Base-by-base conservation (phyloP, 2,329 filamentous ascomycete species). In the Claviceps africana region DNA sequence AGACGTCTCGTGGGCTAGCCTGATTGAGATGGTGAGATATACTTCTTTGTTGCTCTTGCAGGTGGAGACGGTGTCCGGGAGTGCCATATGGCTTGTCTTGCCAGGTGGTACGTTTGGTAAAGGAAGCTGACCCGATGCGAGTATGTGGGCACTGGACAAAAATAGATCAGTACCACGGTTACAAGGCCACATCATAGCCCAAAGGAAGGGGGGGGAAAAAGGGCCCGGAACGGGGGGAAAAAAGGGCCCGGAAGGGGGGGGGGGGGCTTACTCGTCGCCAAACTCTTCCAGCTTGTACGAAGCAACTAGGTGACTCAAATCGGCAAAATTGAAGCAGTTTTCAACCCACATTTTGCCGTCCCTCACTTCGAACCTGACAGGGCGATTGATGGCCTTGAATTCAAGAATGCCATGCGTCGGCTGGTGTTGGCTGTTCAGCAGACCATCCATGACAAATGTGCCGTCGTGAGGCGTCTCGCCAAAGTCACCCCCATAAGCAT, bases 401-500 rank as follows among this genome's bases (percentile, higher is more conserved):
- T 83, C 79, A 2, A 68, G 58, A 49, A 83, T 58, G 0, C 79
- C 79, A 1, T 77, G 78, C 0, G 73, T 78, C 0, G 80, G 75
- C 13, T 70, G 67, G 58, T 83, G 80, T 17, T 70, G 66, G 48
- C 73, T 76, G 57, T 70, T 70, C 28, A 75, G 66, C 4, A 83
- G 60, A 0, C 80, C 80, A 57, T 82, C 80, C 74, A 82, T 79
- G 54, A 82, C 77, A 56, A 83, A 83, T 0, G 74, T 77, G 2
- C 71, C 71, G 53, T 83, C 79, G 54, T 83, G 78, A 0, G 79
- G 80, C 2, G 67, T 61, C 53, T 83, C 80, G 1, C 74, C 77
- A 63, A 82, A 83, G 58, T 83, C 78, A 10, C 79, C 78, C 2
- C 79, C 80, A 48, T 81, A 82, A 1, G 72, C 79, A 56, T 78